Evolutionary conservation across 495 filamentous ascomycete species (phyloP).

Genomic region (Hyaloscypha hepaticicola): DNA sequence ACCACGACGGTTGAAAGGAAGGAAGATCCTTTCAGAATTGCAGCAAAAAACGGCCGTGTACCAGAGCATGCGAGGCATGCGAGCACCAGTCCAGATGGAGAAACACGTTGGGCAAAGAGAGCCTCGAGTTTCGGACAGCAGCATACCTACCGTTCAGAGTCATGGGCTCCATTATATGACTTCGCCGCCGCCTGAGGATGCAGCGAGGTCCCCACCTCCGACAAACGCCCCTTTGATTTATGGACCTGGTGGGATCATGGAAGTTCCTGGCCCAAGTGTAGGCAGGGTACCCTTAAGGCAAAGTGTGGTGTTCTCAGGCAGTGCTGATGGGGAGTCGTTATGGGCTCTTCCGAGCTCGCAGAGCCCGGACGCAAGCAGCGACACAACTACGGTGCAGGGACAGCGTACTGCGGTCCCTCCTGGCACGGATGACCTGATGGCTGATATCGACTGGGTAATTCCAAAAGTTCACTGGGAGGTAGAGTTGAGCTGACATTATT

Average conservation of each 20-base stretch:
- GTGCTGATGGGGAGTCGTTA: slow-evolving; percentile 23
- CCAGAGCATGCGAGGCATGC: slow-evolving; percentile 31
- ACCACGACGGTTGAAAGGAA: slow-evolving; percentile 21
- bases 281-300: slow-evolving; percentile 15
- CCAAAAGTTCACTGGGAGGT: neutral
- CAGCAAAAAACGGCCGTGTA: slow-evolving; percentile 32
- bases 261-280: slow-evolving; percentile 15
- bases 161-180: slow-evolving; percentile 4
- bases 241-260: slow-evolving; percentile 3
- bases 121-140: slow-evolving; percentile 13
- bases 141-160: neutral
- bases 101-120: slow-evolving; percentile 27
- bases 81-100: slow-evolving; percentile 25
- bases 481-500: neutral
- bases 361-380: slow-evolving; percentile 30
- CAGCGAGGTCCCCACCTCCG: neutral
- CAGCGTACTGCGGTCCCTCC: neutral
- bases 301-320: slow-evolving; percentile 15
- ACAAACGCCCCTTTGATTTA: neutral
- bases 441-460: slow-evolving; percentile 33
- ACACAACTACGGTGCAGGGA: slow-evolving; percentile 8
- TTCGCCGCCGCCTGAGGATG: neutral
- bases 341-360: slow-evolving; percentile 29
- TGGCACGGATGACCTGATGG: slow-evolving; percentile 28
- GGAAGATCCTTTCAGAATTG: slow-evolving; percentile 28